Evolutionary conservation across 2,329 filamentous ascomycete species (phyloP).

Genomic region (Penicillium sp.): DNA sequence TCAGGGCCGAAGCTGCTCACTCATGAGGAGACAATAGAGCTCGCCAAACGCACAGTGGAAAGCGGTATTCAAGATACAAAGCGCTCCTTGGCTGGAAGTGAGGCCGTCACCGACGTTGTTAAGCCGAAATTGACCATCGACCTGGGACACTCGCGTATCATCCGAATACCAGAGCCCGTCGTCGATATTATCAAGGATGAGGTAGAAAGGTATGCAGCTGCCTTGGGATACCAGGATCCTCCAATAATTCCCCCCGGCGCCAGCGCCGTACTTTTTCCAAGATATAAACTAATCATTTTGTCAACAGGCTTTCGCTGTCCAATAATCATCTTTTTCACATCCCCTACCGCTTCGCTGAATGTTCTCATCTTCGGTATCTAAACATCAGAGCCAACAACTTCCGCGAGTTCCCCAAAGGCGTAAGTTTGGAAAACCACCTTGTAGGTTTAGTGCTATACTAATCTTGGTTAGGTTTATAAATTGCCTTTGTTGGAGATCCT

Average conservation of each 20-base stretch:
- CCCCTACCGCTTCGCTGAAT: slow-evolving; percentile 53
- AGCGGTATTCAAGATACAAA: slow-evolving; percentile 53
- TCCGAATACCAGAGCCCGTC: slow-evolving; percentile 53
- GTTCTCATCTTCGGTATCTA: slow-evolving; percentile 54
- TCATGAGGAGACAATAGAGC: slow-evolving; percentile 51
- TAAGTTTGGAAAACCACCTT: slow-evolving; percentile 45
- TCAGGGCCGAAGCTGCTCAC: slow-evolving; percentile 37
- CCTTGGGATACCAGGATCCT: background rate
- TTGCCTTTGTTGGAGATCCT: slow-evolving; percentile 87
- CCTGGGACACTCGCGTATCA: slow-evolving; percentile 54
- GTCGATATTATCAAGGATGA: slow-evolving; percentile 58
- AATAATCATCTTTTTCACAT: slow-evolving; percentile 57
- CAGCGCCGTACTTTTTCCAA: background rate
- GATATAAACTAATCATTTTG: slow-evolving; percentile 17
- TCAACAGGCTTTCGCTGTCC: slow-evolving; percentile 52
- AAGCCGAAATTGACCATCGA: slow-evolving; percentile 57
- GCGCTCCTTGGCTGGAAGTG: slow-evolving; percentile 51
- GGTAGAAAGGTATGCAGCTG: slow-evolving; percentile 51
- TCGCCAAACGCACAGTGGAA: slow-evolving; percentile 51
- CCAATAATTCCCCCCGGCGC: background rate
- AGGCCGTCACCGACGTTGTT: slow-evolving; percentile 50
- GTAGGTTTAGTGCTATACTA: slow-evolving; percentile 5
- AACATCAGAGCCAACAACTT: slow-evolving; percentile 56
- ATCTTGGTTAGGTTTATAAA: slow-evolving; percentile 71
- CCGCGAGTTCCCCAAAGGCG: slow-evolving; percentile 66